Base-by-base conservation (phyloP, 495 filamentous ascomycete genomes). In the Xylaria grammica region DNA sequence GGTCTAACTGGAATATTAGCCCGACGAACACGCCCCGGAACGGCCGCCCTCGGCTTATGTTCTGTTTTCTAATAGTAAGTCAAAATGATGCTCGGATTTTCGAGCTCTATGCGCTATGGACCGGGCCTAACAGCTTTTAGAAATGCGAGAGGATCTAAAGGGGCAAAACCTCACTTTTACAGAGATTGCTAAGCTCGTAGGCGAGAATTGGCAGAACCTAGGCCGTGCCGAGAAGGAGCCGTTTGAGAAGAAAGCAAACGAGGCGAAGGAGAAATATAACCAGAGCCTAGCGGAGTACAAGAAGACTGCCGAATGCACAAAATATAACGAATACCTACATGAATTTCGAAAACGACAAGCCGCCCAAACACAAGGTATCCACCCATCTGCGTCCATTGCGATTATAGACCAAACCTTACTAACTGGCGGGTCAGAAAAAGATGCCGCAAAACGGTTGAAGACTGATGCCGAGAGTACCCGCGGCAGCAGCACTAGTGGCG, bases 1-100 rank as follows among this genome's bases (percentile, higher is more conserved):
- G 17, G 59, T 53, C 65, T 67, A 20, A 66, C 62, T 15, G 54
- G 50, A 27, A 45, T 10, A 38, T 55, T 63, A 91, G 87, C 76
- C 89, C 15, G 90, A 93, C 65, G 90, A 91, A 50, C 84, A 91
- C 79, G 90, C 91, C 3, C 90, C 90, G 17, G 89, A 91, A 69
- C 79, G 90, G 27, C 88, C 90, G 24, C 87, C 90, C 1, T 93
- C 91, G 10, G 91, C 91, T 38, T 93, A 93, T 74, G 90, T 93
- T 24, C 86, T 93, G 58, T 93, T 93, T 71, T 92, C 90, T 4
- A 93, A 93, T 72, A 89, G 89, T 91, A 77, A 74, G 87, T 81
- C 15, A 15, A 42, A 11, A 10, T 17, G 15, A 6, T 11, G 7
- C 17, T 17, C 8, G 17, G 7, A 17, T 42, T 17, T 3, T 24